Base-by-base conservation (phyloP, 305 asterid genomes). In the Striga hermonthica region DNA sequence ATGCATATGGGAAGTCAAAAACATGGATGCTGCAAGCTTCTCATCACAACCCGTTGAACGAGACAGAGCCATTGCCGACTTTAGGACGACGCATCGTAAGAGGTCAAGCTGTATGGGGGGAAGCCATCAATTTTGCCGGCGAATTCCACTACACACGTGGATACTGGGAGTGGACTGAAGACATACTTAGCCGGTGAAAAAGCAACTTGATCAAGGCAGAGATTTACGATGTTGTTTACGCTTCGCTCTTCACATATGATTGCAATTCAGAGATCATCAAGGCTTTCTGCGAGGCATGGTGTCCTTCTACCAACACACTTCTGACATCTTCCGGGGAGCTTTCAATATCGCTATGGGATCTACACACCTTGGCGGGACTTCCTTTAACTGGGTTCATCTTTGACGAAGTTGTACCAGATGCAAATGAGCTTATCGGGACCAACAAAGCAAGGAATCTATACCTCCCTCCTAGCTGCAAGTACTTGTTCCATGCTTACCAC, bases 221-320 rank as follows among this genome's bases (percentile, higher is more conserved):
- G 12, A 47, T 47, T 47, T 22, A 47, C 11, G 53, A 47, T 12
- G 2, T 5, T 5, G 53, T 47, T 3, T 47, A 11, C 6, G 14
- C 16, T 0, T 10, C 3, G 12, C 53, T 47, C 15, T 47, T 47
- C 53, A 47, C 53, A 11, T 47, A 4, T 2, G 31, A 22, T 2
- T 22, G 15, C 5, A 47, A 47, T 5, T 15, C 31, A 0, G 38
- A 55, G 7, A 7, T 55, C 0, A 55, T 28, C n/a, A 55, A 55
- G n/a, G 60, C 60, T 1, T 55, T 55, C 31, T 55, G n/a, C 11
- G 60, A 55, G 39, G 38, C 60, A 0, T 55, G 60, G 38, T 55
- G 60, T 31, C 60, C 39, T 2, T 6, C 39, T 9, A 55, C 60
- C 4, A 55, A 55, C 38, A 55, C 3, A 1, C 1, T 55, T 11